phyloP scores from a whole-genome alignment of 2,329 filamentous ascomycete genomes.

The Botrytis porri region DNA sequence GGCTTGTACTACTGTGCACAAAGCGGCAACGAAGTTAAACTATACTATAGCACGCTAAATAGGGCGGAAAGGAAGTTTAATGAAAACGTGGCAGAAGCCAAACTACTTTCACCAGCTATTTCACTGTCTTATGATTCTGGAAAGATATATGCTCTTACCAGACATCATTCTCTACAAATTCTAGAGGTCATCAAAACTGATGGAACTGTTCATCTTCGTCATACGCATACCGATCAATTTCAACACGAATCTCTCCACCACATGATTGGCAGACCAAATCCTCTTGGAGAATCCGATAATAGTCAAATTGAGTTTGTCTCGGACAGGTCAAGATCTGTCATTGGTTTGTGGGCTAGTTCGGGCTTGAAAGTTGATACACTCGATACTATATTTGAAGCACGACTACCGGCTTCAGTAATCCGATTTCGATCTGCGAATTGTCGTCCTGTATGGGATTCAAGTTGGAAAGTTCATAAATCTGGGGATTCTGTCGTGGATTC shows the following conservation, averaged over 20 bases:
- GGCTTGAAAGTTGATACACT: constrained; percentile 34
- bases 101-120: constrained; percentile 53
- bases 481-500: background rate
- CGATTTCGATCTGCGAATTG: constrained; percentile 53
- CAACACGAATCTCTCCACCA: constrained; percentile 36
- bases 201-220: constrained; percentile 31
- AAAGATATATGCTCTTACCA: constrained; percentile 51
- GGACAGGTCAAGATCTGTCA: constrained; percentile 35
- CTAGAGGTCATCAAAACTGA: constrained; percentile 42
- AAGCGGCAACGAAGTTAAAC: constrained; percentile 29
- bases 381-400: constrained; percentile 51
- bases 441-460: constrained; percentile 39
- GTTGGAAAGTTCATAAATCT: constrained; percentile 20
- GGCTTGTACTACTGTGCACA: constrained; percentile 57
- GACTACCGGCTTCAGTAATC: constrained; percentile 55
- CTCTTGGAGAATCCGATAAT: background rate
- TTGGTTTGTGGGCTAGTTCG: constrained; percentile 35
- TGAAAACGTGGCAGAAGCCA: constrained; percentile 45
- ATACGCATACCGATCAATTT: constrained; percentile 36
- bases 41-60: background rate
- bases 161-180: constrained; percentile 53
- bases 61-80: constrained; percentile 49
- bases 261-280: constrained; percentile 14
- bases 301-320: constrained; percentile 34
- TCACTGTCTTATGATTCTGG: constrained; percentile 48